phyloP scores from a whole-genome alignment of 176 grass and related monocot genomes.

The Aegilops umbellulata region DNA sequence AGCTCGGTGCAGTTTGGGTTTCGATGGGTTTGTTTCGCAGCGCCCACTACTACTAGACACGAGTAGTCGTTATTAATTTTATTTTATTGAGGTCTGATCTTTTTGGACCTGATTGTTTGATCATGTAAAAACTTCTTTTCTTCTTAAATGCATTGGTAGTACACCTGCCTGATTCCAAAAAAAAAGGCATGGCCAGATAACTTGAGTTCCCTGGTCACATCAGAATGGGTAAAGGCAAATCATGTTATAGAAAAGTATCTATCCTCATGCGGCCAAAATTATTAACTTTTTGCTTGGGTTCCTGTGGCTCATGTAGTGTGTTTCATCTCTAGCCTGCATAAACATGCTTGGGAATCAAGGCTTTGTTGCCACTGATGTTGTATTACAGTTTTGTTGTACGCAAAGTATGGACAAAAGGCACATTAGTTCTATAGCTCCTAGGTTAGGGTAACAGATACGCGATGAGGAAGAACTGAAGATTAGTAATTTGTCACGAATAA shows the following conservation, averaged over 20 bases:
- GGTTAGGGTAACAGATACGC: neutral
- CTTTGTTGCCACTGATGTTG: neutral
- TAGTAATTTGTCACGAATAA: neutral
- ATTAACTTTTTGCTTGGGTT: neutral
- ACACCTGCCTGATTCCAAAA: neutral
- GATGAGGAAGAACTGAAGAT: neutral
- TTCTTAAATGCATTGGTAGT: neutral
- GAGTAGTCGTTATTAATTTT: neutral
- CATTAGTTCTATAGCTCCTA: neutral
- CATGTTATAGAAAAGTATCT: neutral
- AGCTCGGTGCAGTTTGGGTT: neutral
- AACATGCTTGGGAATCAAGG: neutral
- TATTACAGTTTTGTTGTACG: neutral
- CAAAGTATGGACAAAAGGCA: neutral
- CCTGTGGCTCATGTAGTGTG: neutral
- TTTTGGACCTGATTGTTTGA: neutral
- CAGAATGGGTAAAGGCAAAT: neutral
- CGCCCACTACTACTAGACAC: neutral
- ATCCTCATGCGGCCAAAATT: neutral
- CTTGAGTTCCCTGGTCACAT: neutral
- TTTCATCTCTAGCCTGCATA: neutral
- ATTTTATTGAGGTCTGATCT: neutral
- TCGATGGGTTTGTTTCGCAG: neutral
- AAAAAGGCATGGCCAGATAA: neutral
- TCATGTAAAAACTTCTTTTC: neutral